A percentile compares a stretch with the other conserved stretches of the same genome.
These are phyloP conservation scores for Excoecaria cochinchinensis DNA, from an alignment of 345 rosid genomes.

Conservation along the genomic window DNA sequence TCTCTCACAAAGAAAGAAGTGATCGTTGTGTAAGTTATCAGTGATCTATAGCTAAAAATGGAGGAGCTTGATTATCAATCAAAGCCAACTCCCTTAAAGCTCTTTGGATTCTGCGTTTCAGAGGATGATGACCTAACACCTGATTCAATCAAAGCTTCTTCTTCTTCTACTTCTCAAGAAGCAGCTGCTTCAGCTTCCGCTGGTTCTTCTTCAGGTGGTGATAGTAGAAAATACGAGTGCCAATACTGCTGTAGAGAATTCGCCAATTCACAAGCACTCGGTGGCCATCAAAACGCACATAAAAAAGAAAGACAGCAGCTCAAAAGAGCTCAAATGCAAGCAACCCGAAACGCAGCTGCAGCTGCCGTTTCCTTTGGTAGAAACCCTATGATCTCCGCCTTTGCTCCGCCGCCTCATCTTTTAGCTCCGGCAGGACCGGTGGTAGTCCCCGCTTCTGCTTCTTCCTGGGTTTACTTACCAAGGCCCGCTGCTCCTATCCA, in stretches of 20 bases:
- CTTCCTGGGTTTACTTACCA: conserved; percentile 88
- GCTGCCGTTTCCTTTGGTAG: conserved; percentile 48
- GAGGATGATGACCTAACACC: conserved; percentile 45
- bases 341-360: conserved; percentile 39
- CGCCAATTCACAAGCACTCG: conserved; percentile 90
- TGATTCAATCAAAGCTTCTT: conserved; percentile 10
- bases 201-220: neutral
- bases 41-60: conserved; percentile 26
- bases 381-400: conserved; percentile 58
- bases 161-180: conserved; percentile 12
- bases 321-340: conserved; percentile 90
- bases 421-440: conserved; percentile 48
- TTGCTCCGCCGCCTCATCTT: conserved; percentile 52
- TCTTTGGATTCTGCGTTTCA: conserved; percentile 80
- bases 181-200: neutral
- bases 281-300: conserved; percentile 99
- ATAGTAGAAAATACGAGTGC: conserved; percentile 71
- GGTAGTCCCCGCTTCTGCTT: conserved; percentile 36
- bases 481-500: conserved; percentile 65
- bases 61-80: conserved; percentile 51
- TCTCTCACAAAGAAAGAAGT: neutral
- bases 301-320: conserved; percentile 91
- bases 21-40: neutral
- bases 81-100: conserved; percentile 48
- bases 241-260: conserved; percentile 88